A percentile compares a stretch with the other conserved stretches of the same genome.
Evolutionary conservation across 2,329 filamentous ascomycete genomes (phyloP).

Genomic region (Cercospora citrullina): DNA sequence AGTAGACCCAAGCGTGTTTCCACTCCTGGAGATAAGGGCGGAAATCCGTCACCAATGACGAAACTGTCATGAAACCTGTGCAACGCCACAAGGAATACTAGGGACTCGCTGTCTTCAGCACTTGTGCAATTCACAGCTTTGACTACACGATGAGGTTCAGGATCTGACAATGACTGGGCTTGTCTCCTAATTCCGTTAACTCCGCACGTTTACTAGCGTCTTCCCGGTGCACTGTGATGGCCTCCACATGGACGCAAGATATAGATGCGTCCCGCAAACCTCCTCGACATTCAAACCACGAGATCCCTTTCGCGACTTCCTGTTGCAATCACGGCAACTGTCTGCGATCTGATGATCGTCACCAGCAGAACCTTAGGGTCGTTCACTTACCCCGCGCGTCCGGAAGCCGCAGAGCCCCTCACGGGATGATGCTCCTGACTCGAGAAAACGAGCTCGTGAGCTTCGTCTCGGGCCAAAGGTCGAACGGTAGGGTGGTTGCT

Average conservation of each 20-base stretch:
- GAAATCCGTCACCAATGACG: neutral
- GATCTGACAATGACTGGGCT: neutral
- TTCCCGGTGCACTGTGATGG: neutral
- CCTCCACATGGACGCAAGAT: neutral
- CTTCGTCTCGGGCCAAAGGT: conserved; percentile 18
- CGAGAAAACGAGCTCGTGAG: conserved; percentile 12
- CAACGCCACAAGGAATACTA: neutral
- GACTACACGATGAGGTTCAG: neutral
- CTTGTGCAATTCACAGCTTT: neutral
- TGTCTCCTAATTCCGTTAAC: neutral
- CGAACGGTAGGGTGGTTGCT: neutral
- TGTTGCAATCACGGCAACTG: neutral
- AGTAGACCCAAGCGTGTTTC: neutral
- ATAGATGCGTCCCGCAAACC: neutral
- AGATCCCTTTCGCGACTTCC: neutral
- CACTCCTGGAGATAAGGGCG: neutral
- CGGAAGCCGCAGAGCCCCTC: conserved; percentile 6
- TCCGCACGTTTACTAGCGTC: neutral
- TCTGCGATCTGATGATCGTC: neutral
- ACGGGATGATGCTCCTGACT: conserved; percentile 16
- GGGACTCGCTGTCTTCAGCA: neutral
- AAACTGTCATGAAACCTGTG: neutral
- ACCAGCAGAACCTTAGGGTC: neutral
- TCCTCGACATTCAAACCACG: neutral
- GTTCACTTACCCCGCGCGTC: neutral